A percentile compares a stretch with the other conserved stretches of the same genome.
These are phyloP conservation scores for Sisymbrium altissimum DNA, from an alignment of 345 rosid species.

Conservation along the genomic window DNA sequence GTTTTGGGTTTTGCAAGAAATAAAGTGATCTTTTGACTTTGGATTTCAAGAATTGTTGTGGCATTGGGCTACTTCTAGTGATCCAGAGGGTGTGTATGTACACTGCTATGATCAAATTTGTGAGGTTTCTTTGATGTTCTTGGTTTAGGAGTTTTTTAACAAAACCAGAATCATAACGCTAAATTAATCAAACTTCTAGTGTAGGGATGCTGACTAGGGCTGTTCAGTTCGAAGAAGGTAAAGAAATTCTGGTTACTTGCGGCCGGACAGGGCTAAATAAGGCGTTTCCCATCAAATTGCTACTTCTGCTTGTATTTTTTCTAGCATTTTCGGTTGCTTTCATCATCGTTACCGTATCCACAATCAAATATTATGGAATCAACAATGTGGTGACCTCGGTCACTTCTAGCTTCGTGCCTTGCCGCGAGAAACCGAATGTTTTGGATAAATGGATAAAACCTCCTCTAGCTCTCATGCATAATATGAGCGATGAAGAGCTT, in stretches of 20 bases:
- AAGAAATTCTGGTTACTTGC: conserved; percentile 35
- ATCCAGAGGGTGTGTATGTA: no score
- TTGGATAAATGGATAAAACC: conserved; percentile 60
- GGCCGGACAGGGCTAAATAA: conserved; percentile 41
- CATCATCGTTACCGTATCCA: conserved; percentile 57
- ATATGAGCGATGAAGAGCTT: conserved; percentile 75
- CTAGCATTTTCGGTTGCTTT: conserved; percentile 48
- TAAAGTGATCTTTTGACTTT: no score
- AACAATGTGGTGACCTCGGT: conserved; percentile 42
- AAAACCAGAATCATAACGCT: not conserved
- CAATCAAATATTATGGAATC: conserved; percentile 57
- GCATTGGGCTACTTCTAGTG: no score
- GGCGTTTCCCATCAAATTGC: conserved; percentile 47
- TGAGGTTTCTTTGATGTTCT: no score
- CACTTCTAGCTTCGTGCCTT: conserved; percentile 48
- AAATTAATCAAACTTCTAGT: not conserved
- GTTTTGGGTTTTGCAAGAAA: no score
- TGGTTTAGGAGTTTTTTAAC: not conserved
- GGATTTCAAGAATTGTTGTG: no score
- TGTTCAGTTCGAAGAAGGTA: conserved; percentile 61
- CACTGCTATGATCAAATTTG: no score
- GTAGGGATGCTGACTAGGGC: conserved; percentile 49
- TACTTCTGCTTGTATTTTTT: conserved; percentile 51
- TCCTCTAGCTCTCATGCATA: conserved; percentile 55
- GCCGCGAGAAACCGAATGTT: conserved; percentile 35